Evolutionary conservation across 1,284 basidiomycete species (phyloP), one percentile per base, ranked within the genome.

Genomic region (Irpex lacteus): DNA sequence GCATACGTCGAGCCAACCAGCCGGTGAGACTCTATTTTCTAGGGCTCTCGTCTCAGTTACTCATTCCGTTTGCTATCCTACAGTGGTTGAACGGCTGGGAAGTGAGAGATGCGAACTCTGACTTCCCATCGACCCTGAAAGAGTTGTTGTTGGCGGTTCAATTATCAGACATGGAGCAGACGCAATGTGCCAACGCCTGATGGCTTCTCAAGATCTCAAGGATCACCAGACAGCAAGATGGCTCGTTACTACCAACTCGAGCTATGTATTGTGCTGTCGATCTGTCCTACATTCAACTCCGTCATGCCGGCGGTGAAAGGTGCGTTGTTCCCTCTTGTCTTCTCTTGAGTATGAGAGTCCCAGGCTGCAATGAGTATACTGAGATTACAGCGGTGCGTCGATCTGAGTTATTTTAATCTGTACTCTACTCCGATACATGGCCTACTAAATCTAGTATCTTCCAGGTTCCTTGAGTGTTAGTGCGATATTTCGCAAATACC

Each of bases 1-100:
- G 70, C 65, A 36, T 18, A 34, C 63, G 53, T 36, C 52, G 49
- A 56, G 37, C 50, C 44, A 54, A 38, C 34, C 2, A 56, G 19
- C 26, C 54, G 54, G 54, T 56, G 34, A 19, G 54, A 15, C 13
- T 56, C 54, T 56, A 15, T 32, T 34, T 44, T 49, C 56, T 13
- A 55, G 8, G 34, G 54, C 32, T 49, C 18, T 18, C 19, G 32
- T 52, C 2, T 4, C 40, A 11, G 9, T 44, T 40, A 61, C 61
- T 62, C 34, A 49, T 56, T 37, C 44, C 60, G 55, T n/a, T 47
- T 44, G 13, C 4, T 47, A n/a, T 21, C 40, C 34, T 13, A 36
- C 60, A 44, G 55, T 44, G 49, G 19, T n/a, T 32, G 57, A 7
- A 18, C 15, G 49, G 52, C 47, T 38, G 15, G 50, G 62, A 63